Percentiles rank a stretch among this genome's conserved stretches.
phyloP scores from a whole-genome alignment of 352 stramenopile genomes.

The Phytophthora lateralis region DNA sequence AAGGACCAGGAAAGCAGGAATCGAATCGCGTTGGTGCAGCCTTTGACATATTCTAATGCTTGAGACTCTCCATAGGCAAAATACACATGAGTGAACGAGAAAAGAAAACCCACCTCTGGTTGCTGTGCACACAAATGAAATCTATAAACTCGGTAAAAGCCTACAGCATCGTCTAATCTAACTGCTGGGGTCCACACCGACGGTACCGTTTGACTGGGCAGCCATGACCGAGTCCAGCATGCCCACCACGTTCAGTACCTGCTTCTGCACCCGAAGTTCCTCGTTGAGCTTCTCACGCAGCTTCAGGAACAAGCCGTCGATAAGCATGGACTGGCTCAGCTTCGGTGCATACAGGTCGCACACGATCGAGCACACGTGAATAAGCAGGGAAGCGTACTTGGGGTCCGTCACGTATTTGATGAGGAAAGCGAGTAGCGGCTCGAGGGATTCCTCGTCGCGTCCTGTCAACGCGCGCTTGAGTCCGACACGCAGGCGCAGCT shows the following conservation, averaged over 20 bases:
- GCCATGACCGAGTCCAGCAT: conserved; percentile 92
- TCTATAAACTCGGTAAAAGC: conserved; percentile 31
- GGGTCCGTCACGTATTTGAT: conserved; percentile 96
- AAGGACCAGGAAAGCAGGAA: conserved; percentile 26
- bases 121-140: conserved; percentile 24
- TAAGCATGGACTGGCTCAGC: conserved; percentile 89
- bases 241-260: conserved; percentile 85
- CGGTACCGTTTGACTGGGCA: conserved; percentile 72
- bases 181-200: conserved; percentile 35
- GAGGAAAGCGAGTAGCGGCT: conserved; percentile 95
- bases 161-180: conserved; percentile 40
- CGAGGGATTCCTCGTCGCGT: conserved; percentile 94
- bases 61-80: neutral
- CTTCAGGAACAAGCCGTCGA: conserved; percentile 96
- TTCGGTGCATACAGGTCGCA: conserved; percentile 94
- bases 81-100: conserved; percentile 11
- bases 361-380: conserved; percentile 93
- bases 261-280: conserved; percentile 86
- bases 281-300: conserved; percentile 86
- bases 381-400: conserved; percentile 92
- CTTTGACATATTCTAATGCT: conserved; percentile 27
- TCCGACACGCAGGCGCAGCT: conserved; percentile 92
- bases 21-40: conserved; percentile 28
- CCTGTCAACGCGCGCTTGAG: conserved; percentile 90
- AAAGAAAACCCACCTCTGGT: neutral